A percentile compares a stretch with the other conserved stretches of the same genome.
phyloP scores from a whole-genome alignment of 2,329 filamentous ascomycete genomes.

The Botrytis paeoniae region DNA sequence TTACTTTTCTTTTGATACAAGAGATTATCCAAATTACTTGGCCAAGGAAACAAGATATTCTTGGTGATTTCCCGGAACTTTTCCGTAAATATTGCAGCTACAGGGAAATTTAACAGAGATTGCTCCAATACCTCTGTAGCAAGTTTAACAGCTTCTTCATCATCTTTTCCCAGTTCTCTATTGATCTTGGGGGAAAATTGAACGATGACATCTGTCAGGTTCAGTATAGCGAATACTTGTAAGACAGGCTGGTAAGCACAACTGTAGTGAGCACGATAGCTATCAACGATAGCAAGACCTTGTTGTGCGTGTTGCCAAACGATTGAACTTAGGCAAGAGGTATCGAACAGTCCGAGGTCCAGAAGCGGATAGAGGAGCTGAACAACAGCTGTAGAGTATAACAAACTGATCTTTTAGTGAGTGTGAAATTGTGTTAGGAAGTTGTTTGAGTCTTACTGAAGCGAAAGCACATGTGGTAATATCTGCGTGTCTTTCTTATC shows the following conservation, averaged over 20 bases:
- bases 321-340: neutral
- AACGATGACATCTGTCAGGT: neutral
- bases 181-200: neutral
- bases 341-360: neutral
- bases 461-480: neutral
- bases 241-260: neutral
- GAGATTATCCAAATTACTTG: neutral
- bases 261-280: neutral
- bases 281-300: neutral
- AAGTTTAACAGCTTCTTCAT: neutral
- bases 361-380: neutral
- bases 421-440: neutral
- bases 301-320: neutral
- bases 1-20: neutral
- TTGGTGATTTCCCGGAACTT: neutral
- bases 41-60: neutral
- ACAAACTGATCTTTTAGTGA: neutral
- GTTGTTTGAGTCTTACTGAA: neutral
- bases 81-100: neutral
- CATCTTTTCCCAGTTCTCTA: neutral
- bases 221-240: neutral
- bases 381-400: neutral
- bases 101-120: neutral
- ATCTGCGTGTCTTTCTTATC: neutral
- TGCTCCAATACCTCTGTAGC: neutral